Base-by-base conservation (phyloP, 495 filamentous ascomycete genomes). In the Podospora anserina region DNA sequence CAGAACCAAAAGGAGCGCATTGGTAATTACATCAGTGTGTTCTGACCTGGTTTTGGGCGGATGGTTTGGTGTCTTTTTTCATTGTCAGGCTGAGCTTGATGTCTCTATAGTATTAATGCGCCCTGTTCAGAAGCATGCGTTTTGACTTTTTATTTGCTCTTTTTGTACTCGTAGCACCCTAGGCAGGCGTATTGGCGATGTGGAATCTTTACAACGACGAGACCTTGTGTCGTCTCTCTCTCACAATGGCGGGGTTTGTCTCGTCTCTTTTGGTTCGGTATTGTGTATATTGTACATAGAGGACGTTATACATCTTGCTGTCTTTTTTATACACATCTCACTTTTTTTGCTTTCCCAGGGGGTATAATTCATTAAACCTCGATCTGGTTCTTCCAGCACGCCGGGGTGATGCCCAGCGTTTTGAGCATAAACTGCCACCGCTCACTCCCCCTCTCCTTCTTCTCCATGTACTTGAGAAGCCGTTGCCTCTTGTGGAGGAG, bases 1-100 rank as follows among this genome's bases (percentile, higher is more conserved):
- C 95, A 99, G 81, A 96, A 97, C 83, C 95, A 99, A 84, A 99
- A 98, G 82, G 95, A 99, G 80, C 88, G 95, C 78, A 98, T 99
- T 76, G 88, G 90, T 71, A 99, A 97, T 78, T 99, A 97, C 79
- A 98, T 99, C 76, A 97, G 93, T 80, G 94, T 98, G 68, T 97
- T 98, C 74, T 83, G 60, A 83, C 6, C 15, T 49, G 39, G 39
- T 49, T 6, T 11, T 49, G 39, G 39, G 39, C 39, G 13, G 13
- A 49, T 49, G 39, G 39, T 49, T 49, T 49, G 39, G 9, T 49
- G 7, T 16, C 39, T 49, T 49, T 39, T 39, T 18, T 49, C 39
- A 49, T 18, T 49, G 39, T 49, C 39, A 13, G 39, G 39, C 7
- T 16, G 39, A 49, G 39, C 39, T 49, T 49, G 71, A 61, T 69